Conservation (phyloP, 1,284 basidiomycete species). For the Ustilago lituana region DNA sequence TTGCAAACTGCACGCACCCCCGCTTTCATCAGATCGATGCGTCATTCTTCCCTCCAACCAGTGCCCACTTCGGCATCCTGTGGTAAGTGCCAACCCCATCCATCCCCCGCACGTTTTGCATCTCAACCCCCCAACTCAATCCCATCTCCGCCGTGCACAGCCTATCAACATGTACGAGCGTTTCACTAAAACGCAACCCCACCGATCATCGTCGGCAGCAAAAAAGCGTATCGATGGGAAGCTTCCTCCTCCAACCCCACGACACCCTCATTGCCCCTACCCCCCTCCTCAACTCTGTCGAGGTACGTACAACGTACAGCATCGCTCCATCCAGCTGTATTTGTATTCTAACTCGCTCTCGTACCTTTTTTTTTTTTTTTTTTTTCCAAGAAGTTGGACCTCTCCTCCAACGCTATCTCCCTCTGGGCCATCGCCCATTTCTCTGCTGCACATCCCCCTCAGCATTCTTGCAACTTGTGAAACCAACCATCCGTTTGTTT, state of each 20-base stretch:
- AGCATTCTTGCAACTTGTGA: too few relatives aligned
- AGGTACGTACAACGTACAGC: slow-evolving; percentile 22
- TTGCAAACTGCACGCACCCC: background rate
- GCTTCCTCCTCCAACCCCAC: slow-evolving; percentile 19
- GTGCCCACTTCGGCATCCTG: slow-evolving; percentile 17
- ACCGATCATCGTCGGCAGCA: background rate
- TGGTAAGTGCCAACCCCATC: too few relatives aligned
- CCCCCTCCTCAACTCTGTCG: slow-evolving; percentile 11
- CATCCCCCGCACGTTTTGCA: too few relatives aligned
- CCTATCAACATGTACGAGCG: slow-evolving; percentile 1
- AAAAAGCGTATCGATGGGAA: slow-evolving; percentile 11
- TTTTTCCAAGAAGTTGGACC: slow-evolving; percentile 8
- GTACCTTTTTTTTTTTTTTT: too few relatives aligned
- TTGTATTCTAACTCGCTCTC: too few relatives aligned
- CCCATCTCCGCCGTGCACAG: background rate
- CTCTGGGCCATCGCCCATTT: slow-evolving; percentile 17
- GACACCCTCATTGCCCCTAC: slow-evolving; percentile 11
- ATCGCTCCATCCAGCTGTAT: too few relatives aligned
- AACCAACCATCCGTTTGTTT: too few relatives aligned
- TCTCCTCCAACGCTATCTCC: slow-evolving; percentile 4
- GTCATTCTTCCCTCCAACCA: slow-evolving; percentile 3
- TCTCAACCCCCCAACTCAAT: too few relatives aligned
- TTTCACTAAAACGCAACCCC: slow-evolving; percentile 11
- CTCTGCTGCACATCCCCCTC: too few relatives aligned
- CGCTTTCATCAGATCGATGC: slow-evolving; percentile 8